Evolutionary conservation across 2,329 filamentous ascomycete species (phyloP).

Genomic region (Alternaria alternata): DNA sequence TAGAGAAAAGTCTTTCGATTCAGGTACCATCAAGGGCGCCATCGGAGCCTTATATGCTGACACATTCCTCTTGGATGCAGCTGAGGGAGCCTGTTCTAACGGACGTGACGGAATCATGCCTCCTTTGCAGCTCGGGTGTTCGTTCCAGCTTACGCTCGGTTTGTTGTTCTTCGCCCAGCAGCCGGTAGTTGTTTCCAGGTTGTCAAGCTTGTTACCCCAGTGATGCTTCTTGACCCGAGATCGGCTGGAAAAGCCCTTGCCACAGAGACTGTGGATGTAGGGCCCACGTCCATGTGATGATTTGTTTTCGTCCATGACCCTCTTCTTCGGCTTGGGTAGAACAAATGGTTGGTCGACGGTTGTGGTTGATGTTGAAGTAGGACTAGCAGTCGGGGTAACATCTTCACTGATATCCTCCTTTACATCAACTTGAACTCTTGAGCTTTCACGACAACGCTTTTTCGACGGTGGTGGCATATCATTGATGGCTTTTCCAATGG

Average conservation of each 20-base stretch:
- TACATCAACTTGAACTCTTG: not conserved
- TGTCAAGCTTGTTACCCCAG: constrained; percentile 36
- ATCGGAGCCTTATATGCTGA: constrained; percentile 12
- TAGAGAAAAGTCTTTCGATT: constrained; percentile 22
- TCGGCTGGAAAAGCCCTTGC: constrained; percentile 34
- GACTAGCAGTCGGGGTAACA: not conserved
- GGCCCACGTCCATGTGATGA: not conserved
- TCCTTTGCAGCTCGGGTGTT: constrained; percentile 39
- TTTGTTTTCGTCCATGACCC: not conserved
- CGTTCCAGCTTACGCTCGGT: constrained; percentile 42
- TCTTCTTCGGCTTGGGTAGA: not conserved
- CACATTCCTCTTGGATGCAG: not conserved
- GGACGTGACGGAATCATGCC: not conserved
- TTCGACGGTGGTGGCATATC: constrained; percentile 20
- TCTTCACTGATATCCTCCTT: not conserved
- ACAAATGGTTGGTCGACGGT: not conserved
- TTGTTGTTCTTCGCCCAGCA: constrained; percentile 45
- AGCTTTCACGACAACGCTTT: constrained; percentile 4
- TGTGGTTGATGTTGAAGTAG: not conserved
- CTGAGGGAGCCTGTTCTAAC: not conserved
- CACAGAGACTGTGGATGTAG: constrained; percentile 43
- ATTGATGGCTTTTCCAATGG: constrained; percentile 13
- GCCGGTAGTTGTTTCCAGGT: constrained; percentile 37
- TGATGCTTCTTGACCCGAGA: constrained; percentile 47
- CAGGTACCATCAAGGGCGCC: constrained; percentile 27